Percentiles rank a stretch among this genome's conserved stretches.
Evolutionary conservation across 805 yeast species (phyloP).

Genomic region (Wickerhamomyces rabaulensis): DNA sequence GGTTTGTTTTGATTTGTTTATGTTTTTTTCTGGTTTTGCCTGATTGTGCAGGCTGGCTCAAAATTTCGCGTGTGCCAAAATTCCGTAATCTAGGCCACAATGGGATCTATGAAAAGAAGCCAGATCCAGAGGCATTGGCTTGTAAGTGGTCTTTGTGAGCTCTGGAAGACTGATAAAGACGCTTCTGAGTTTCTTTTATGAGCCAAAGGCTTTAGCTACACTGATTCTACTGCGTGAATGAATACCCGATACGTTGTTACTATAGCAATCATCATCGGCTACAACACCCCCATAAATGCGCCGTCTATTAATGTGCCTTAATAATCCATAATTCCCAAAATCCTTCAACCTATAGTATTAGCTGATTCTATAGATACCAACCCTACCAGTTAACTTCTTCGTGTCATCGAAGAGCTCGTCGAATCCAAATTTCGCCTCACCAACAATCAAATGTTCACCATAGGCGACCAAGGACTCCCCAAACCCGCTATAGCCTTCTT

Average conservation of each 20-base stretch:
- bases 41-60: background rate
- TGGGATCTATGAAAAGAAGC: background rate
- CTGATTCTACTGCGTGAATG: no score
- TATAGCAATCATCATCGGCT: no score
- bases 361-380: constrained; percentile 16
- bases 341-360: background rate
- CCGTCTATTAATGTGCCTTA: no score
- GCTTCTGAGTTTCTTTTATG: no score
- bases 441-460: constrained; percentile 28
- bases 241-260: no score
- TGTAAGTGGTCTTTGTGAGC: no score
- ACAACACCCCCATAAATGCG: no score
- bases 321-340: background rate
- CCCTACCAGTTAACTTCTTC: constrained; percentile 28
- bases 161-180: no score
- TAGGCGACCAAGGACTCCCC: constrained; percentile 34
- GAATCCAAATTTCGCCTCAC: constrained; percentile 33
- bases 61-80: background rate
- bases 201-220: no score
- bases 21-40: background rate
- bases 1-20: background rate
- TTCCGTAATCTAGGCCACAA: background rate
- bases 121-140: no score
- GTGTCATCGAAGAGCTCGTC: constrained; percentile 23
- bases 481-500: constrained; percentile 34